phyloP scores from a whole-genome alignment of 495 filamentous ascomycete species.

The Penicillium malachiteum region DNA sequence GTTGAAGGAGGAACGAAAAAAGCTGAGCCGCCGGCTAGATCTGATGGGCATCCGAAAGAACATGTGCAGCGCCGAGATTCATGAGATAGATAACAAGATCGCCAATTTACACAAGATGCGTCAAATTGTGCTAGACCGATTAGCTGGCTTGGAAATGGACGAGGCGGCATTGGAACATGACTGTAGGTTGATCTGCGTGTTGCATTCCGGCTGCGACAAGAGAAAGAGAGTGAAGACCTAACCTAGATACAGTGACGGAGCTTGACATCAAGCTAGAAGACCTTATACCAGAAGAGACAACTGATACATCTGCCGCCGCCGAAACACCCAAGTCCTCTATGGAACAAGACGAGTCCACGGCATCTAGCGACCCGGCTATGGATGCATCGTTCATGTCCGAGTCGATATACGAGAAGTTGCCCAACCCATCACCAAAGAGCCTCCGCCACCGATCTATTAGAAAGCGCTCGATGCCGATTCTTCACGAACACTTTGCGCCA shows the following conservation, averaged over 20 bases:
- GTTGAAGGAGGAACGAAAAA: constrained; percentile 73
- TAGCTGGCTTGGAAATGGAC: constrained; percentile 89
- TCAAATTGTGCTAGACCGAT: constrained; percentile 83
- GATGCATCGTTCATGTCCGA: constrained; percentile 91
- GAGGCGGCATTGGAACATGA: constrained; percentile 89
- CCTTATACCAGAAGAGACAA: constrained; percentile 61
- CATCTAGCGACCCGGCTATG: constrained; percentile 53
- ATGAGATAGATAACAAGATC: constrained; percentile 95
- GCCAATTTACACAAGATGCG: constrained; percentile 92
- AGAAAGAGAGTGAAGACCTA: neutral
- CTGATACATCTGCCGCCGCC: constrained; percentile 59
- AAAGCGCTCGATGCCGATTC: constrained; percentile 86
- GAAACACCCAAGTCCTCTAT: constrained; percentile 57
- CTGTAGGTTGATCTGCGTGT: constrained; percentile 47
- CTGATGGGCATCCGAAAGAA: constrained; percentile 93
- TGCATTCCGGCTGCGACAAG: neutral
- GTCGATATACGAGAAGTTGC: constrained; percentile 92
- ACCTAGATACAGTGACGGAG: constrained; percentile 61
- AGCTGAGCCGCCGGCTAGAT: constrained; percentile 78
- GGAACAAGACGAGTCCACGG: constrained; percentile 49
- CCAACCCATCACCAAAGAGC: constrained; percentile 58
- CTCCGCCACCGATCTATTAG: constrained; percentile 66
- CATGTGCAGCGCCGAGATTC: constrained; percentile 95
- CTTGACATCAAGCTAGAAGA: constrained; percentile 86
- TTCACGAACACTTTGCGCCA: constrained; percentile 93